Percentiles rank a stretch among this genome's conserved stretches.
Conservation (phyloP, 257 asterid genomes). For the Coffea eugenioides region DNA sequence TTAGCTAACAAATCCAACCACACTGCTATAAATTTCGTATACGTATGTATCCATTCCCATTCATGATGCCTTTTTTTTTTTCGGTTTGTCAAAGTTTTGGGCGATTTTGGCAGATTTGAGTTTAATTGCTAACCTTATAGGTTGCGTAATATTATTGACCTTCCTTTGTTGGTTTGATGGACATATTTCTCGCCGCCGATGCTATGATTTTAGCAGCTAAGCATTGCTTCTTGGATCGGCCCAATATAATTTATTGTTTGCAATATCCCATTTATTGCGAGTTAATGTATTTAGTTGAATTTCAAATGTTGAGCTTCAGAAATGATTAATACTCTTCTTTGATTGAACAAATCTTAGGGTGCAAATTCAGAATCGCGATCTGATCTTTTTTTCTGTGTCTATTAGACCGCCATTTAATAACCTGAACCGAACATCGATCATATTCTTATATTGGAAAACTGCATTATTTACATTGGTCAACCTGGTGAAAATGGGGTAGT, state of each 20-base stretch:
- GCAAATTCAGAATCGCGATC: neutral
- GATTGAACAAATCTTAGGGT: neutral
- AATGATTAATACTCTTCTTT: slow-evolving; percentile 18
- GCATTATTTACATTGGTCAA: neutral
- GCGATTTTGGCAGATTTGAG: neutral
- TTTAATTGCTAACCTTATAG: neutral
- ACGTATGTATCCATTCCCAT: slow-evolving; percentile 29
- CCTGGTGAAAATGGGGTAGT: neutral
- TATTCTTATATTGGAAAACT: slow-evolving; percentile 5
- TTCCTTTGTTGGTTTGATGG: neutral
- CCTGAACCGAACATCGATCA: neutral
- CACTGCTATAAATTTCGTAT: slow-evolving; percentile 36
- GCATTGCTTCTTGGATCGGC: slow-evolving; percentile 21
- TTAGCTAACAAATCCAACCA: slow-evolving; percentile 67
- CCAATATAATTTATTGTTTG: slow-evolving; percentile 17
- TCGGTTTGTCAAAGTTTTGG: neutral
- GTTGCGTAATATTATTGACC: slow-evolving; percentile 16
- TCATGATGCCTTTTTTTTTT: slow-evolving; percentile 21
- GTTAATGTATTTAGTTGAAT: slow-evolving; percentile 31
- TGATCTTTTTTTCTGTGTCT: neutral
- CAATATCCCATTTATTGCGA: slow-evolving; percentile 30
- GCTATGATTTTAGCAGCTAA: slow-evolving; percentile 14
- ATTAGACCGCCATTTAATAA: too few relatives aligned
- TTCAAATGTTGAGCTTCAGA: slow-evolving; percentile 13
- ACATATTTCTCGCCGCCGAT: slow-evolving; percentile 15